A percentile compares a stretch with the other conserved stretches of the same genome.
phyloP scores from a whole-genome alignment of 2,329 filamentous ascomycete species.

The Capronia americana region DNA sequence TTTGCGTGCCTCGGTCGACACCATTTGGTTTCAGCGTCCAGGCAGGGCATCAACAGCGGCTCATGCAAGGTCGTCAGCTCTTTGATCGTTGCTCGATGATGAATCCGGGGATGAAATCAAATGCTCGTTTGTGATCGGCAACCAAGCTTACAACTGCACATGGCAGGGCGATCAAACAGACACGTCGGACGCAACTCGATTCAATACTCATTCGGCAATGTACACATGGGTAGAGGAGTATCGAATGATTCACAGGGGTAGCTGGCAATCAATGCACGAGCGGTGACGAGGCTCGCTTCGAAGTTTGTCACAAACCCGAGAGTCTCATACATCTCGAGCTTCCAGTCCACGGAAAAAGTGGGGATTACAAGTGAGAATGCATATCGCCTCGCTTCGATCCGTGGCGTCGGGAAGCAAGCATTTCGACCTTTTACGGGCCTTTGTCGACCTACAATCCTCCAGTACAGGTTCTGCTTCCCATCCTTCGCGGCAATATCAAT shows the following conservation, averaged over 20 bases:
- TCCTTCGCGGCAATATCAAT: background rate
- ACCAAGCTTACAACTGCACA: background rate
- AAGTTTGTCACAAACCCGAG: background rate
- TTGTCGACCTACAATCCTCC: background rate
- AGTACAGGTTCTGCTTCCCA: background rate
- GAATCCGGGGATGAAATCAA: too few relatives aligned
- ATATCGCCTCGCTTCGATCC: background rate
- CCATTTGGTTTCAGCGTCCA: too few relatives aligned
- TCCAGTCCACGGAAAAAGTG: background rate
- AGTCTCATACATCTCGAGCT: background rate
- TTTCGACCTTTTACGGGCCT: background rate
- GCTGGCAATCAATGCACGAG: too few relatives aligned
- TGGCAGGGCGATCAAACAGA: background rate
- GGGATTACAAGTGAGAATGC: background rate
- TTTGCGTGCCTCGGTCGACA: too few relatives aligned
- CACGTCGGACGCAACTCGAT: background rate
- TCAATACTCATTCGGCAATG: background rate
- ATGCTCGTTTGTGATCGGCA: too few relatives aligned
- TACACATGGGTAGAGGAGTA: background rate
- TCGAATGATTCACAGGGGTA: background rate
- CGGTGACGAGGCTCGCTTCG: background rate
- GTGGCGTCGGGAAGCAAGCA: background rate
- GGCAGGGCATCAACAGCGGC: too few relatives aligned
- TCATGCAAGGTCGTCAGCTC: too few relatives aligned
- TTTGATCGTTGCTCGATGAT: too few relatives aligned